Evolutionary conservation across 768 basidiomycete species (phyloP).

Genomic region (Paxillus ammoniavirescens): DNA sequence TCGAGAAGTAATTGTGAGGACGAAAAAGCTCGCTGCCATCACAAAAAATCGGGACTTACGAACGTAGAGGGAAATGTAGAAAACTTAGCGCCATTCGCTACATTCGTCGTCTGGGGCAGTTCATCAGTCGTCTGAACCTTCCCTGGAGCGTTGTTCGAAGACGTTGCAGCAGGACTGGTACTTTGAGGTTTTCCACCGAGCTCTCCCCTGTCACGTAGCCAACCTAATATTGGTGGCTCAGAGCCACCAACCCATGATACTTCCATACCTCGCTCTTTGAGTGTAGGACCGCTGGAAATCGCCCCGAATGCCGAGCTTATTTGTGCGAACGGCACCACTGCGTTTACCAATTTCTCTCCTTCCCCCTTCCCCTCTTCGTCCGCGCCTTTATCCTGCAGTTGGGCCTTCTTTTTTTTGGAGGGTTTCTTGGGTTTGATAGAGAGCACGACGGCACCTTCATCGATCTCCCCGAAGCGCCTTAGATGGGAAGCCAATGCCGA

Average conservation of each 20-base stretch:
- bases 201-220: conserved; percentile 73
- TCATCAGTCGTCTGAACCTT: conserved; percentile 4
- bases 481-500: conserved; percentile 40
- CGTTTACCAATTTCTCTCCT: conserved; percentile 55
- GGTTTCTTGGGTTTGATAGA: conserved; percentile 58
- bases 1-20: conserved; percentile 8
- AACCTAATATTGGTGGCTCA: conserved; percentile 70
- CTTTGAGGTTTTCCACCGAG: conserved; percentile 34
- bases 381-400: neutral
- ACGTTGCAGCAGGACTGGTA: conserved; percentile 15
- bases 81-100: conserved; percentile 37
- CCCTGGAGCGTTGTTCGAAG: conserved; percentile 16
- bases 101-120: neutral
- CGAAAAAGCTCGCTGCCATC: neutral
- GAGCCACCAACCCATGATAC: conserved; percentile 68
- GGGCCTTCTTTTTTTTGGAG: conserved; percentile 38
- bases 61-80: conserved; percentile 55
- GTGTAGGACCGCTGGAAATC: conserved; percentile 56
- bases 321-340: conserved; percentile 73
- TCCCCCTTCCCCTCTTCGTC: conserved; percentile 42
- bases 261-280: conserved; percentile 61
- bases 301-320: conserved; percentile 76
- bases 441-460: conserved; percentile 64
- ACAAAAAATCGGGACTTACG: neutral
- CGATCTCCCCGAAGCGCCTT: conserved; percentile 58